Base-by-base conservation (phyloP, 306 rosid species). In the Alnus glutinosa region DNA sequence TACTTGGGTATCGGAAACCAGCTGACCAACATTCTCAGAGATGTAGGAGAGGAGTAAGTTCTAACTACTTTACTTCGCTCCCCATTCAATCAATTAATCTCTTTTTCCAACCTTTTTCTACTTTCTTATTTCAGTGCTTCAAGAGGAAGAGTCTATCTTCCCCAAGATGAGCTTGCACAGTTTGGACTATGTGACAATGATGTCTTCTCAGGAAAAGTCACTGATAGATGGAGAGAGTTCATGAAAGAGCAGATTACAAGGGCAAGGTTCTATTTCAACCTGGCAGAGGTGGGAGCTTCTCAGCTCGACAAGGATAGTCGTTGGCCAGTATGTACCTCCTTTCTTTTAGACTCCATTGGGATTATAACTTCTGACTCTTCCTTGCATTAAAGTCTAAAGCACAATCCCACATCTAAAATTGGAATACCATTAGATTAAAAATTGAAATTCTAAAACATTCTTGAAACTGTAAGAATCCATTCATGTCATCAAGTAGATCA, bases 41-140 rank as follows among this genome's bases (percentile, higher is more conserved):
- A 94, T 78, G 98, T 94, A 0, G 97, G 97, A 3, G 97, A 94
- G 77, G 98, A 94, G 98, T 92, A 87, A 83, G 97, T 85, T 78
- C 36, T 37, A 4, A 36, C 46, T 13, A 1, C 9, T 39, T 58
- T 59, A 16, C 55, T 69, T 76, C 73, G 30, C 28, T 47, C 42
- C 55, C 42, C 19, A 2, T 18, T 52, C 39, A 55, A 10, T 0
- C 46, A 51, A 7, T 9, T 48, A 48, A 48, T 48, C 51, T 48
- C 51, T 48, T 48, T 7, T 1, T 54, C 52, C 18, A 23, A 59
- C 1, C 34, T 46, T 2, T 8, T 46, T 28, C 57, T 2, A 62
- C 23, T 50, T 78, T 2, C 11, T 55, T 39, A 5, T 52, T 72
- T 64, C 76, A 92, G 98, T 87, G 93, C 97, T 54, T 83, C 80